A percentile compares a stretch with the other conserved stretches of the same genome.
phyloP scores from a whole-genome alignment of 371 early-diverging fungal species.

The Circinella umbellata region DNA sequence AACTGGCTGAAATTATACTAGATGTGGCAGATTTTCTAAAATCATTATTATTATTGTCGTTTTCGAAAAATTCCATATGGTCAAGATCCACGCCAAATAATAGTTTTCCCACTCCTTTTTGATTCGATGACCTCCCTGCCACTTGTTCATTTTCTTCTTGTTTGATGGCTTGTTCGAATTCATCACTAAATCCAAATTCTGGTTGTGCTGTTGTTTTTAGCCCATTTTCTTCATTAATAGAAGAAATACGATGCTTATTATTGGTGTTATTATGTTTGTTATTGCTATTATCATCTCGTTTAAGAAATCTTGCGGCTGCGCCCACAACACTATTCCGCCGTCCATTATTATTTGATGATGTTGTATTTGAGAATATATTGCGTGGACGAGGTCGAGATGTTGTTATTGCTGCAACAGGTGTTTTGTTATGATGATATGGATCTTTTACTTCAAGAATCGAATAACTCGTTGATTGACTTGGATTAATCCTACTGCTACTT shows the following conservation, averaged over 20 bases:
- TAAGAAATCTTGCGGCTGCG: slow-evolving; percentile 29
- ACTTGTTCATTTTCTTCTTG: background rate
- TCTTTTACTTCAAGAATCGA: slow-evolving; percentile 25
- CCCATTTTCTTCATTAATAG: slow-evolving; percentile 17
- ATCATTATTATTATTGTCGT: slow-evolving; percentile 3
- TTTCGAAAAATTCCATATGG: slow-evolving; percentile 31
- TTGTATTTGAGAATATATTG: no score
- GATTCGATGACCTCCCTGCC: slow-evolving; percentile 7
- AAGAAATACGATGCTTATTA: slow-evolving; percentile 3
- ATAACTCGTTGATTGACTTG: slow-evolving; percentile 26
- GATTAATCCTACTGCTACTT: slow-evolving; percentile 6
- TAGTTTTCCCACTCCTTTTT: slow-evolving; percentile 30
- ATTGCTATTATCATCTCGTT: slow-evolving; percentile 9
- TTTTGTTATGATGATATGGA: background rate
- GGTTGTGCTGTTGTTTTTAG: background rate
- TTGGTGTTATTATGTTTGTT: no score
- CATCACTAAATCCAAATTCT: slow-evolving; percentile 20
- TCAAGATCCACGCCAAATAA: slow-evolving; percentile 38
- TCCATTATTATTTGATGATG: background rate
- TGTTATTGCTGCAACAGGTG: background rate
- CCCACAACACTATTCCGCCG: slow-evolving; percentile 30
- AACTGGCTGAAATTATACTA: slow-evolving; percentile 17
- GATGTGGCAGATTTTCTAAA: slow-evolving; percentile 20
- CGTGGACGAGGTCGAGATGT: background rate
- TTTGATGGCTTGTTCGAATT: slow-evolving; percentile 21